Conservation (phyloP, 805 yeast species). For the Metschnikowia vanudenii region DNA sequence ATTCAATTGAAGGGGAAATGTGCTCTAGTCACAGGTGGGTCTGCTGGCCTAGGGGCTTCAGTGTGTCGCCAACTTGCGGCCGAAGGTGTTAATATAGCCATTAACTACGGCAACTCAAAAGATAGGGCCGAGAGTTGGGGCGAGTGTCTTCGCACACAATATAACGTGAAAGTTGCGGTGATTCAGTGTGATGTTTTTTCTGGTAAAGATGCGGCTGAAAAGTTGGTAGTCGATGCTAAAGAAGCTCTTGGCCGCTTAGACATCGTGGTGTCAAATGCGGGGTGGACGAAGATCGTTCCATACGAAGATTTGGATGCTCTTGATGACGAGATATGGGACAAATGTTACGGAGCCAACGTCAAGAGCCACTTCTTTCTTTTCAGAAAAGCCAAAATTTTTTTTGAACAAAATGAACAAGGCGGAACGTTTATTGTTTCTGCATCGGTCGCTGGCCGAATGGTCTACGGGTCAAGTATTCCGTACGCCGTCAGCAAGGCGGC, state of each 20-base stretch:
- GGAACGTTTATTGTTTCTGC: slow-evolving; percentile 28
- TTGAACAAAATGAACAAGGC: slow-evolving; percentile 26
- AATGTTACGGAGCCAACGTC: slow-evolving; percentile 27
- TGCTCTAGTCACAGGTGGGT: slow-evolving; percentile 26
- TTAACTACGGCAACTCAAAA: slow-evolving; percentile 30
- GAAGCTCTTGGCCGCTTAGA: slow-evolving; percentile 29
- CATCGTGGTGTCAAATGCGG: slow-evolving; percentile 39
- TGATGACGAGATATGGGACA: slow-evolving; percentile 34
- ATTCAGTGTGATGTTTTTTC: slow-evolving; percentile 27
- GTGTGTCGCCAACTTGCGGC: slow-evolving; percentile 32
- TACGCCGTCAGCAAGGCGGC: slow-evolving; percentile 32
- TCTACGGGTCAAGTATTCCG: slow-evolving; percentile 32
- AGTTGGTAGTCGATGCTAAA: slow-evolving; percentile 26
- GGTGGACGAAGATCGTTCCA: slow-evolving; percentile 36
- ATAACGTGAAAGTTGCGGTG: slow-evolving; percentile 18
- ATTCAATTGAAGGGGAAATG: slow-evolving; percentile 21
- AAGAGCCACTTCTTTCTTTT: slow-evolving; percentile 31
- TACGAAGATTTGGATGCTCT: slow-evolving; percentile 29
- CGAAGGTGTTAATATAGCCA: slow-evolving; percentile 33
- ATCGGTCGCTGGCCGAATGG: slow-evolving; percentile 28
- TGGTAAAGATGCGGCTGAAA: slow-evolving; percentile 18
- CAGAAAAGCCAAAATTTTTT: slow-evolving; percentile 25
- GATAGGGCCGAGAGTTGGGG: slow-evolving; percentile 30
- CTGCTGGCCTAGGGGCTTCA: slow-evolving; percentile 36
- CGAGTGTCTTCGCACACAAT: slow-evolving; percentile 9